Base-by-base conservation (phyloP, 768 basidiomycete genomes). In the Suillus tomentosus region DNA sequence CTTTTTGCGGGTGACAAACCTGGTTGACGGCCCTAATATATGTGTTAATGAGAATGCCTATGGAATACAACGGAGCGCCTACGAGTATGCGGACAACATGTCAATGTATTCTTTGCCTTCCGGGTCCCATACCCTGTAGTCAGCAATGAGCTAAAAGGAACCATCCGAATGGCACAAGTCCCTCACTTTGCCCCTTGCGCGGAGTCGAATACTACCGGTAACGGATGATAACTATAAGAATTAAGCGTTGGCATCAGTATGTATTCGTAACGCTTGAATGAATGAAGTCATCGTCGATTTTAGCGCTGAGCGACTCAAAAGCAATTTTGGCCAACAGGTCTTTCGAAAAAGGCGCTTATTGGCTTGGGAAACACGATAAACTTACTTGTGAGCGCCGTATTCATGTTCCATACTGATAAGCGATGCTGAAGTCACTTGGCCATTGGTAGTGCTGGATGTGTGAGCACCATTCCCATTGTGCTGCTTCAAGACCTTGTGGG, bases 21-120 rank as follows among this genome's bases (percentile, higher is more conserved):
- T 96, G 94, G 76, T 95, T 95, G 62, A 95, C 92, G 50, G 93
- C 92, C 37, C 92, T 94, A 69, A 58, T 5, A 15, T 43, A 24
- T 43, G 60, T 68, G 65, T 47, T 10, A 50, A 62, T 65, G 22
- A 62, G 60, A 53, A 56, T 65, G 15, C 11, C 2, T 4, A 54
- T 40, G 19, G 70, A 56, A 31, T 50, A 61, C 34, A 50, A 11
- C 1, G 55, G 53, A 63, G 64, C 19, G 80, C 90, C 80, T 74
- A 96, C 93, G 94, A 96, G 80, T 99, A 99, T 36, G 97, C 97
- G 53, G 94, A 93, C 22, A 99, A 83, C 93, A 98, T 97, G 73
- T 99, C 97, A 66, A 98, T 95, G 79, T 97, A 99, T 73, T 95
- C 91, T 60, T 86, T 89, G 67, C 95, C 96, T 82, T 96, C 95